Conservation (phyloP, 1,284 basidiomycete species). For the Ganoderma sinense region DNA sequence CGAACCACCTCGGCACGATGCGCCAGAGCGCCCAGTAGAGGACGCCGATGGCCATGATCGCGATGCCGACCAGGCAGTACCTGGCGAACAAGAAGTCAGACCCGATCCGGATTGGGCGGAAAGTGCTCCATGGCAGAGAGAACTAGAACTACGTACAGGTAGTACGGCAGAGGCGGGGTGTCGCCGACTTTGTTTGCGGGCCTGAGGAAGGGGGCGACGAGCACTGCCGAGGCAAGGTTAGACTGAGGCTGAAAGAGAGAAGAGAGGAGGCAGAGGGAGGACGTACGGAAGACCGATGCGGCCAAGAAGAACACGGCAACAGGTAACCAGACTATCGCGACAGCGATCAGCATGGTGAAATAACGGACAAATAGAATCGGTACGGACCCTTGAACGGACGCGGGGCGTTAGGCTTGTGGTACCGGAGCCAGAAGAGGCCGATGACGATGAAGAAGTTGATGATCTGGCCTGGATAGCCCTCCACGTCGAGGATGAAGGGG, state of each 20-base stretch:
- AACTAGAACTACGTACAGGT: slow-evolving; percentile 53
- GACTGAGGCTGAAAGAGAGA: background rate
- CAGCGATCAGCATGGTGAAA: background rate
- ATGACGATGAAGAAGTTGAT: slow-evolving; percentile 63
- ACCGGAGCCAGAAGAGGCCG: slow-evolving; percentile 67
- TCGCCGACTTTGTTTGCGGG: slow-evolving; percentile 63
- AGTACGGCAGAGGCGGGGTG: slow-evolving; percentile 66
- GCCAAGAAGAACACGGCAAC: slow-evolving; percentile 63
- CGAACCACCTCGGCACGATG: slow-evolving; percentile 55
- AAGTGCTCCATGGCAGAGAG: no score
- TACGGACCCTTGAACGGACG: slow-evolving; percentile 61
- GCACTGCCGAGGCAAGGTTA: slow-evolving; percentile 44
- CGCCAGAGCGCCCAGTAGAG: slow-evolving; percentile 66
- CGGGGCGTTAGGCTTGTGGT: slow-evolving; percentile 51
- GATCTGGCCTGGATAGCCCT: slow-evolving; percentile 64
- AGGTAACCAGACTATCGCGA: slow-evolving; percentile 60
- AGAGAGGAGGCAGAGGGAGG: background rate
- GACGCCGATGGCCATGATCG: slow-evolving; percentile 52
- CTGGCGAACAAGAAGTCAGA: slow-evolving; percentile 33
- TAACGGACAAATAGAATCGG: background rate
- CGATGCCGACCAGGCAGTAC: slow-evolving; percentile 65
- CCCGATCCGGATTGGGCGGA: no score
- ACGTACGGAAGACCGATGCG: slow-evolving; percentile 57
- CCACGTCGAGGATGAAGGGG: slow-evolving; percentile 67
- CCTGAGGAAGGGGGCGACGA: slow-evolving; percentile 62